Percentiles rank a stretch among this genome's conserved stretches.
Conservation (phyloP, 2,329 filamentous ascomycete genomes). For the Penicillium sp. region DNA sequence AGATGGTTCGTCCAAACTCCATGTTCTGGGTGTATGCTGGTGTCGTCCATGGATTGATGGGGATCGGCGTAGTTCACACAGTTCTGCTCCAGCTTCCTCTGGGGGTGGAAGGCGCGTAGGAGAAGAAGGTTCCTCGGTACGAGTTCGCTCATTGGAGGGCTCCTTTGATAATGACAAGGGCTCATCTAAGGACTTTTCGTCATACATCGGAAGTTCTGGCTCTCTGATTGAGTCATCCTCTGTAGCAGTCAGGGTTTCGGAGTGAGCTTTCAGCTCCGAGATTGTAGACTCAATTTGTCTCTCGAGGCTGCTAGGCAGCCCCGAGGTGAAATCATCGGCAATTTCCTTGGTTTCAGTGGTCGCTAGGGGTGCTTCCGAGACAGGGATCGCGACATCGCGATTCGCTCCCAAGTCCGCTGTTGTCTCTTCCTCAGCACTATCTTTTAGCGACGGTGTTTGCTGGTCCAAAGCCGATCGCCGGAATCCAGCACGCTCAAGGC, state of each 20-base stretch:
- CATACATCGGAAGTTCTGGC: slow-evolving; percentile 10
- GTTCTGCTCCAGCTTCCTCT: slow-evolving; percentile 18
- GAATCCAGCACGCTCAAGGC: slow-evolving; percentile 36
- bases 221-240: slow-evolving; percentile 10
- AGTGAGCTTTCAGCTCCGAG: slow-evolving; percentile 7
- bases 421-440: slow-evolving; percentile 44
- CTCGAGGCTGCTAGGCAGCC: slow-evolving; percentile 9
- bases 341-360: slow-evolving; percentile 42
- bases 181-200: slow-evolving; percentile 31
- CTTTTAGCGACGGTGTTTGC: slow-evolving; percentile 33
- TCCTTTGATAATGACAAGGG: slow-evolving; percentile 14
- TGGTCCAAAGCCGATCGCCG: slow-evolving; percentile 26
- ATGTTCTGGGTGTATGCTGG: slow-evolving; percentile 27
- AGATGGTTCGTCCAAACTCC: slow-evolving; percentile 32
- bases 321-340: slow-evolving; percentile 40
- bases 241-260: not conserved
- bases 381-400: slow-evolving; percentile 49
- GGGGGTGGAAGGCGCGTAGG: slow-evolving; percentile 20
- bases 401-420: slow-evolving; percentile 30
- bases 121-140: slow-evolving; percentile 4
- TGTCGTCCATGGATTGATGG: slow-evolving; percentile 42
- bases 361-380: slow-evolving; percentile 46
- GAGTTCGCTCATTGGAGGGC: slow-evolving; percentile 8
- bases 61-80: slow-evolving; percentile 34
- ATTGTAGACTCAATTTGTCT: slow-evolving; percentile 10